Evolutionary conservation across 345 rosid species (phyloP), one percentile per base, ranked within the genome.

Genomic region (Eutrema yunnanense): DNA sequence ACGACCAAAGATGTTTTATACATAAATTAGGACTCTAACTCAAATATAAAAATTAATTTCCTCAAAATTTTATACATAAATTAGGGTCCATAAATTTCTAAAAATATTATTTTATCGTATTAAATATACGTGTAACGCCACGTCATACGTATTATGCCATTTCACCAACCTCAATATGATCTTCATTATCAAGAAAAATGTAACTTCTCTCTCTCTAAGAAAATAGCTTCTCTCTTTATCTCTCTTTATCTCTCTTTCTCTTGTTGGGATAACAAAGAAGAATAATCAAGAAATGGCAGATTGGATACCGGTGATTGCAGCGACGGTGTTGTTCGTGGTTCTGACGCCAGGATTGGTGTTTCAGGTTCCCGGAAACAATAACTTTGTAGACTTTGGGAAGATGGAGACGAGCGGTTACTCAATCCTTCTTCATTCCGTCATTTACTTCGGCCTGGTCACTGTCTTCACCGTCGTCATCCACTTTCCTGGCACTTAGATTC

Each of bases 261-360:
- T 13, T 4, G 7, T 37, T 16, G 9, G n/a, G 32, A 38, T 38
- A 58, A 26, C 63, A 27, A 42, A 42, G 65, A 42, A 61, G 37
- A 22, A 61, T 38, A 61, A 13, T 42, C 36, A 13, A 61, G 38
- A 58, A 8, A 37, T 64, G 65, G 0, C 34, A 0, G 77, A 73
- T 0, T 73, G 78, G 78, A 0, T 66, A 5, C 43, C 9, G n/a
- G 72, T 53, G 37, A 13, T 66, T 6, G 6, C 58, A 7, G 78
- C 61, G 19, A 73, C 78, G 46, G 67, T 40, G 9, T 12, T 73
- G 52, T 73, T 73, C 52, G 6, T 73, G 9, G 0, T 66, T 22
- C 72, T 73, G 44, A 16, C 72, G 61, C 78, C 78, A 9, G 78
- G 78, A 30, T 16, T 73, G 60, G 0, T 73, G 44, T 73, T 73